Base-by-base conservation (phyloP, 352 stramenopile genomes). In the Phytophthora crassamura region DNA sequence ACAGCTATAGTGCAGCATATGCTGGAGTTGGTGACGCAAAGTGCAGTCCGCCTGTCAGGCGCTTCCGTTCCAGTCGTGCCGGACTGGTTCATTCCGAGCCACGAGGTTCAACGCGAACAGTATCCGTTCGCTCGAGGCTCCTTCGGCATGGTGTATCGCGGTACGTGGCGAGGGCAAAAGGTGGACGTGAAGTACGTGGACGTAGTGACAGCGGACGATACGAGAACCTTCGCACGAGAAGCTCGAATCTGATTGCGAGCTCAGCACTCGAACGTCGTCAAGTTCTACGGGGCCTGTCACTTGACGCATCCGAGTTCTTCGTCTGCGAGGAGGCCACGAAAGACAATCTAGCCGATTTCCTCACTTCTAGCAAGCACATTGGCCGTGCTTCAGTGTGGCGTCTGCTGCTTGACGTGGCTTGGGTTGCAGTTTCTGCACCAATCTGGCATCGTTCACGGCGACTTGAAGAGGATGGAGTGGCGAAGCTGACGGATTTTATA, bases 161-260 rank as follows among this genome's bases (percentile, higher is more conserved):
- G 63, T 0, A 41, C 20, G 7, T 76, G 68, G 68, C 33, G 52
- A 20, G 25, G 32, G 53, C 49, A 59, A 4, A 46, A 43, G 7
- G 67, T 77, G 30, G 62, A 65, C n/a, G 30, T 70, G 22, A 70
- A 70, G 33, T 64, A 41, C 32, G 62, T 56, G n/a, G 25, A 64
- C 5, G 48, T 57, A 22, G 51, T 56, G 9, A 12, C 33, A 15
- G 62, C 43, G 5, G 33, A 64, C 0, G 63, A 69, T 6, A 20
- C 57, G 38, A 56, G 61, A 52, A 58, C 58, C 40, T 77, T 76
- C 41, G 59, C 65, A 43, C 54, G 64, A 18, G 62, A 70, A 28
- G 53, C 54, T 20, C 33, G 43, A 22, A 42, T 65, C 4, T 70
- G 62, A 54, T 34, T 42, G n/a, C 12, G 22, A 18, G 54, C 53